Evolutionary conservation across 163 green algal genomes (phyloP), one percentile per base, ranked within the genome.

Genomic region (Picocystis sp.): DNA sequence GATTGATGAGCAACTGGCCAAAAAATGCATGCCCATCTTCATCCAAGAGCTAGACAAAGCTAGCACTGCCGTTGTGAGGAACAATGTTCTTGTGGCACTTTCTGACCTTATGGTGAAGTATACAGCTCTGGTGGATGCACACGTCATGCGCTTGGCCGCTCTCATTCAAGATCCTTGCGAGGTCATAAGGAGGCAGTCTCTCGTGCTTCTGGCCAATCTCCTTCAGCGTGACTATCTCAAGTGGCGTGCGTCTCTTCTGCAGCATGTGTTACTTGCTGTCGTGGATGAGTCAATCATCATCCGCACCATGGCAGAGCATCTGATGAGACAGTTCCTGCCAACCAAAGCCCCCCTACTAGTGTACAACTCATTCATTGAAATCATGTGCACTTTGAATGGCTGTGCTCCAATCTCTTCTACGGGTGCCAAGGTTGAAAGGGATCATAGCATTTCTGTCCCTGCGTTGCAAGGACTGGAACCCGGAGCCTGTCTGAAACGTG

Each of bases 291-390:
- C 55, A 0, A 47, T 69, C 0, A 49, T 44, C 3, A 76, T 93
- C 14, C 53, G 70, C 1, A 34, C 53, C 14, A 69, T 93, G 52
- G 83, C 81, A 2, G 67, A 84, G 56, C 62, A 75, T 56, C 59
- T 81, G 43, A 65, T 89, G 56, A 49, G 51, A 13, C 74, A 88
- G 50, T 73, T 74, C 2, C 69, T 87, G 11, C 69, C 76, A 12
- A 57, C 61, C 45, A 83, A 86, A 57, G 75, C 77, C 19, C 81
- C 84, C 13, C 60, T 86, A 55, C 73, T 94, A 45, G 81, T 81
- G 0, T 91, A 94, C 75, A 94, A 91, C 70, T 75, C 89, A 65
- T 94, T 94, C 64, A 61, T 93, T 14, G 83, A 94, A 73, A 60
- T 72, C 2, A 24, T 93, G 23, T 94, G 89, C 50, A 69, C 83